phyloP scores from a whole-genome alignment of 257 asterid genomes.

The Coffea eugenioides region DNA sequence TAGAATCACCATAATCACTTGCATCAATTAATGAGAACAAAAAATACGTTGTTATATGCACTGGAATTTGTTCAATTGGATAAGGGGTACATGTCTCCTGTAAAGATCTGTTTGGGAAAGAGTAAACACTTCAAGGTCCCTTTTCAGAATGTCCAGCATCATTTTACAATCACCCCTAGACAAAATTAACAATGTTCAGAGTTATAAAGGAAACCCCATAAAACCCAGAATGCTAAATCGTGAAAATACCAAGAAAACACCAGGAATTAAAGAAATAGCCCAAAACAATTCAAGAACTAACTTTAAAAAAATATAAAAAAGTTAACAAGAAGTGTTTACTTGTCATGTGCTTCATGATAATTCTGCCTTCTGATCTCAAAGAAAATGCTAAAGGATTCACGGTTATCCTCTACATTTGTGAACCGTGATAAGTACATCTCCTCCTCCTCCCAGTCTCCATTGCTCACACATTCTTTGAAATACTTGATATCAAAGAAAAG shows the following conservation, averaged over 20 bases:
- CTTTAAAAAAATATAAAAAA: background rate
- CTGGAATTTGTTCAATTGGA: slow-evolving; percentile 53
- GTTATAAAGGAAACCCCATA: background rate
- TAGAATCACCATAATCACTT: slow-evolving; percentile 4
- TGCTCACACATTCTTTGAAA: slow-evolving; percentile 45
- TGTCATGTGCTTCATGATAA: slow-evolving; percentile 63
- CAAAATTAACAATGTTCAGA: background rate
- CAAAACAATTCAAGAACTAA: too few species aligned
- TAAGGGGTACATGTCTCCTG: slow-evolving; percentile 43
- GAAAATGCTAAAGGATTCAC: slow-evolving; percentile 48
- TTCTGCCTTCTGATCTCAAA: slow-evolving; percentile 60
- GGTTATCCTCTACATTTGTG: slow-evolving; percentile 59
- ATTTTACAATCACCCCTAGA: slow-evolving; percentile 44
- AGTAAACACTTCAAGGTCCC: slow-evolving; percentile 47
- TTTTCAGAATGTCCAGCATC: slow-evolving; percentile 55
- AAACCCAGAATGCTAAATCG: too few species aligned
- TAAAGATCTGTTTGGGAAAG: slow-evolving; percentile 36
- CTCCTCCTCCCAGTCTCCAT: slow-evolving; percentile 60
- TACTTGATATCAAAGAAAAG: slow-evolving; percentile 54
- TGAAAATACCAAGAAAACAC: background rate
- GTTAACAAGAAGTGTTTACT: slow-evolving; percentile 18
- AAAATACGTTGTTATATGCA: background rate
- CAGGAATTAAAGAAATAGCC: too few species aligned
- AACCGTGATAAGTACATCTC: slow-evolving; percentile 58
- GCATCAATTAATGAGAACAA: slow-evolving; percentile 8